Percentiles rank a stretch among this genome's conserved stretches.
Conservation (phyloP, 768 basidiomycete genomes). For the Leccinum subgranulosum region DNA sequence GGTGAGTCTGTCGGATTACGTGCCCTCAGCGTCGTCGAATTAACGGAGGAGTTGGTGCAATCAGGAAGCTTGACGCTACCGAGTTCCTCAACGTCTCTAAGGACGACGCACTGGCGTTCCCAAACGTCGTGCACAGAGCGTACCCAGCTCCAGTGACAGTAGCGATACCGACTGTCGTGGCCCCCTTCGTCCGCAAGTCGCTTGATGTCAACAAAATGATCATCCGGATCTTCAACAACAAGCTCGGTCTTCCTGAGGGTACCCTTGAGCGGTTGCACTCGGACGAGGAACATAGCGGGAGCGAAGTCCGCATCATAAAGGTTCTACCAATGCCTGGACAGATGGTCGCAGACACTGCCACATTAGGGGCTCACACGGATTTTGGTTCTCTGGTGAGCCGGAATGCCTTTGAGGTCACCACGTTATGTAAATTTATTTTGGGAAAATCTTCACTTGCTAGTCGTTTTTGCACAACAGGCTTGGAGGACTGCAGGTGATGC, state of each 20-base stretch:
- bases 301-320: constrained; percentile 55
- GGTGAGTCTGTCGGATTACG: constrained; percentile 24
- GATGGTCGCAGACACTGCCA: constrained; percentile 32
- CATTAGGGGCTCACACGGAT: constrained; percentile 67
- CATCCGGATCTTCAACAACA: constrained; percentile 55
- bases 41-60: background rate
- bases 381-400: constrained; percentile 63
- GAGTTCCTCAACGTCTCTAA: constrained; percentile 69
- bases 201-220: constrained; percentile 52
- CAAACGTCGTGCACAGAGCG: constrained; percentile 45
- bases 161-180: constrained; percentile 47
- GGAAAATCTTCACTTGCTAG: constrained; percentile 25
- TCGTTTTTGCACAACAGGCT: constrained; percentile 69
- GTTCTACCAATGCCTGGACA: constrained; percentile 39
- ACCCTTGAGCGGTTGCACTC: constrained; percentile 43
- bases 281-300: constrained; percentile 47
- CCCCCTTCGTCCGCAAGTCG: constrained; percentile 57
- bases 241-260: constrained; percentile 50
- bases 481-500: constrained; percentile 67
- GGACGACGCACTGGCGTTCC: constrained; percentile 66
- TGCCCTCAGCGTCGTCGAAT: background rate
- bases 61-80: constrained; percentile 41
- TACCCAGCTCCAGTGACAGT: constrained; percentile 55
- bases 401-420: background rate
- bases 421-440: background rate